Conservation (phyloP, 2,329 filamentous ascomycete genomes). For the Metarhizium sp. region DNA sequence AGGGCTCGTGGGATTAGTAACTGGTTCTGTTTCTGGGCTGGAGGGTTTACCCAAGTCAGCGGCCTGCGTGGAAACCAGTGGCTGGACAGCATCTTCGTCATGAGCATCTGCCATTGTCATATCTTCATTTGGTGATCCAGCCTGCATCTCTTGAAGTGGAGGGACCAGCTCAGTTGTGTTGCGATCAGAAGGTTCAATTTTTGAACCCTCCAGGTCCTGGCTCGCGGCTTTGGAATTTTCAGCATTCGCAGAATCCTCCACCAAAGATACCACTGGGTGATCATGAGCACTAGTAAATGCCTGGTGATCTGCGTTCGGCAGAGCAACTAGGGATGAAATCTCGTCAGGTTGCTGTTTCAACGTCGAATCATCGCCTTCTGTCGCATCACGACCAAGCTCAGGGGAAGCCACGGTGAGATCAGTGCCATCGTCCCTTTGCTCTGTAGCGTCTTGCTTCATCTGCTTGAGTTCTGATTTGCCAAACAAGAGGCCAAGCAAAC, state of each 20-base stretch:
- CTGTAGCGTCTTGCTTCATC: conserved; percentile 32
- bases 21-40: conserved; percentile 33
- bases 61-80: not conserved
- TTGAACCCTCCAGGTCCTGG: not conserved
- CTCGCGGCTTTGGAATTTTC: not conserved
- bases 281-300: not conserved
- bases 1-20: conserved; percentile 33
- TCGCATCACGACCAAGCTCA: not conserved
- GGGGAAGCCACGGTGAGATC: not conserved
- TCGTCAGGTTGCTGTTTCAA: conserved; percentile 19
- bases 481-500: conserved; percentile 49
- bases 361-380: conserved; percentile 8
- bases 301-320: conserved; percentile 2
- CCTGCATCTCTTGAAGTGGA: not conserved
- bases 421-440: conserved; percentile 5
- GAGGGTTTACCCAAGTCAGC: conserved; percentile 18
- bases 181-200: not conserved
- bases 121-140: not conserved
- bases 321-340: not conserved
- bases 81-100: not conserved
- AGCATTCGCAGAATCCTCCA: not conserved
- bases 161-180: not conserved
- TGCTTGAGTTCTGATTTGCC: conserved; percentile 47
- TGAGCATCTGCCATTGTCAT: conserved; percentile 1
- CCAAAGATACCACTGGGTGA: not conserved